Evolutionary conservation across 768 basidiomycete species (phyloP).

Genomic region (Crepidotus variabilis): DNA sequence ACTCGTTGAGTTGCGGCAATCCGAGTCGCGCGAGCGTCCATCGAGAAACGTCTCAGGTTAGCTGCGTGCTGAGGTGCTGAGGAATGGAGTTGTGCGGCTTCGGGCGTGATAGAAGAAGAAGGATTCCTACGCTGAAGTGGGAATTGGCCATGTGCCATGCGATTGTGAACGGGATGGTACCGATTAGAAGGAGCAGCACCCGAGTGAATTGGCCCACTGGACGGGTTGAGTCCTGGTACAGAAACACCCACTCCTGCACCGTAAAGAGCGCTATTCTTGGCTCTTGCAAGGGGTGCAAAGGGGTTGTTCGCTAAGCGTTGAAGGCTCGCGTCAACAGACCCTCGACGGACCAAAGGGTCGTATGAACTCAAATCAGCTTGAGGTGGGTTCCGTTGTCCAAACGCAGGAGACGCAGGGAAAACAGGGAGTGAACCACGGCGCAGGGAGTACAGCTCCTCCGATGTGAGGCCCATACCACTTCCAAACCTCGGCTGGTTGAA

Average conservation of each 20-base stretch:
- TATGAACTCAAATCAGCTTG: constrained; percentile 30
- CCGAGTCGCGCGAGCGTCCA: constrained; percentile 36
- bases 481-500: not conserved
- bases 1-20: constrained; percentile 27
- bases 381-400: too few species aligned
- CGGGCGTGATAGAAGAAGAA: constrained; percentile 16
- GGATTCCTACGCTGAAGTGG: constrained; percentile 11
- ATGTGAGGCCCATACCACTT: not conserved
- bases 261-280: constrained; percentile 45
- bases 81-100: constrained; percentile 13
- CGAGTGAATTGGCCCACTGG: constrained; percentile 24
- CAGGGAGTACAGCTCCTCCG: constrained; percentile 25
- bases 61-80: constrained; percentile 34
- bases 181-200: constrained; percentile 25
- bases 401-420: constrained; percentile 29
- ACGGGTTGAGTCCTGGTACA: constrained; percentile 16
- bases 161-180: constrained; percentile 14
- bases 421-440: constrained; percentile 58
- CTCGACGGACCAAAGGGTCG: constrained; percentile 39
- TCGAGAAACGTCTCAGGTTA: constrained; percentile 36
- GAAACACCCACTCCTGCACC: constrained; percentile 33
- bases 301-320: constrained; percentile 48
- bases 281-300: constrained; percentile 45
- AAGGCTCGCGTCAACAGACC: constrained; percentile 45
- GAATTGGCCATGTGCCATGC: constrained; percentile 1